A percentile compares a stretch with the other conserved stretches of the same genome.
Evolutionary conservation across 192 early-diverging fungal species (phyloP).

Genomic region (Backusella psychrophila): DNA sequence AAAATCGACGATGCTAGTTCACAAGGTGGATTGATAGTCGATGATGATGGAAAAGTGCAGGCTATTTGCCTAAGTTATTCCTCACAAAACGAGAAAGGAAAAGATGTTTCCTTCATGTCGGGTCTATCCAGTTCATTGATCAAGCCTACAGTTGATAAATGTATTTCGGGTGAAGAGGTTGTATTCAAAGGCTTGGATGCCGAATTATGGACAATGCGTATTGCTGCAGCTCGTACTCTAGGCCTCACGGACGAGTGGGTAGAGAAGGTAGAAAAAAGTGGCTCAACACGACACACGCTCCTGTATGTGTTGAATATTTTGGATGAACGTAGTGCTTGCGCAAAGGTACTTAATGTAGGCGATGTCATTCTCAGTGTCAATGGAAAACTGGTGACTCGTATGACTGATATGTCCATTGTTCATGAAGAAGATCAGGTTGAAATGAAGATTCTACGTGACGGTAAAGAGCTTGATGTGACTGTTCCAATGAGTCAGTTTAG

Average conservation of each 20-base stretch:
- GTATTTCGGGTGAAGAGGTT: constrained; percentile 48
- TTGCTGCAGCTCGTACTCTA: constrained; percentile 58
- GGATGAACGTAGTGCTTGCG: constrained; percentile 52
- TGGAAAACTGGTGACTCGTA: constrained; percentile 58
- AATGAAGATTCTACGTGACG: constrained; percentile 68
- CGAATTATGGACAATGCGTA: constrained; percentile 59
- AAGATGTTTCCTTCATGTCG: constrained; percentile 64
- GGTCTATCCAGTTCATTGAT: constrained; percentile 51
- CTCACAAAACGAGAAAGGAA: constrained; percentile 64
- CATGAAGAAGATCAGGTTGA: constrained; percentile 35
- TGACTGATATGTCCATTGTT: constrained; percentile 57
- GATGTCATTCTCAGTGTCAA: constrained; percentile 71
- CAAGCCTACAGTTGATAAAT: constrained; percentile 46
- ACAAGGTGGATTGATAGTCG: constrained; percentile 68
- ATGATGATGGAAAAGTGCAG: constrained; percentile 52
- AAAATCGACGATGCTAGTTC: constrained; percentile 65
- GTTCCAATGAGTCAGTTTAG: constrained; percentile 62
- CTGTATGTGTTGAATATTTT: constrained; percentile 60
- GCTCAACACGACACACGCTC: constrained; percentile 46
- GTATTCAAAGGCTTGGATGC: constrained; percentile 55
- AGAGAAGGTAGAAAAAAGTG: constrained; percentile 50
- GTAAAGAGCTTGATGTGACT: constrained; percentile 58
- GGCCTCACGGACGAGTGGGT: constrained; percentile 62
- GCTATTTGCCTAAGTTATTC: constrained; percentile 71
- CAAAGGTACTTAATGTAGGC: constrained; percentile 56